Evolutionary conservation across 345 rosid species (phyloP).

Genomic region (Brassica rapa): DNA sequence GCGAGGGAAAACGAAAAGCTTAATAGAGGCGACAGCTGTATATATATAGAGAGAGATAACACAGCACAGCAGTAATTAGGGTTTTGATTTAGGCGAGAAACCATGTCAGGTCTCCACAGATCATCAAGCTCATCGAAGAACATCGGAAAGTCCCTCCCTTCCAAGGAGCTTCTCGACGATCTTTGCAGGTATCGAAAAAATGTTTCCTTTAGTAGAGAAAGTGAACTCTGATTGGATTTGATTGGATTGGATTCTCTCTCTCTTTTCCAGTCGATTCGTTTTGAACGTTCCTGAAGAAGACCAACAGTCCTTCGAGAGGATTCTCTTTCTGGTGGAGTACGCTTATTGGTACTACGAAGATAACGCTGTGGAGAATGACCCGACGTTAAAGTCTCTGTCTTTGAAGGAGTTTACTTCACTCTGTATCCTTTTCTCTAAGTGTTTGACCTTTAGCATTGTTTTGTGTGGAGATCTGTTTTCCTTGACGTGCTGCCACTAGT

Average conservation of each 20-base stretch:
- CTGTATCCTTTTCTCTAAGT: constrained; percentile 54
- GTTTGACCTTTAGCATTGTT: not conserved
- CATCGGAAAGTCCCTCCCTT: constrained; percentile 73
- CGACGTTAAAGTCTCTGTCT: constrained; percentile 77
- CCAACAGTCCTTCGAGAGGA: constrained; percentile 94
- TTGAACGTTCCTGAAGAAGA: constrained; percentile 98
- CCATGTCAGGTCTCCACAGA: constrained; percentile 70
- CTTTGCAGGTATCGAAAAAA: constrained; percentile 69
- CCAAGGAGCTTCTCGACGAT: constrained; percentile 97
- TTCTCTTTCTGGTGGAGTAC: constrained; percentile 91
- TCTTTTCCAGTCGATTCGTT: constrained; percentile 82
- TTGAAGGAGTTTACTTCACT: constrained; percentile 92
- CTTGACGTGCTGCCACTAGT: constrained; percentile 58
- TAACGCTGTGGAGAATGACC: constrained; percentile 89
- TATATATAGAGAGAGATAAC: not conserved
- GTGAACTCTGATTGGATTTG: not conserved
- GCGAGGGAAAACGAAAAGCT: not conserved
- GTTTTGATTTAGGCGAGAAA: constrained; percentile 21
- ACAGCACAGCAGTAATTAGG: constrained; percentile 7
- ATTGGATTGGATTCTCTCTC: not conserved
- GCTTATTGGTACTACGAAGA: constrained; percentile 99
- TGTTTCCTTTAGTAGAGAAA: not conserved
- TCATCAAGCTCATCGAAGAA: constrained; percentile 74
- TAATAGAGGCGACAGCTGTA: not conserved
- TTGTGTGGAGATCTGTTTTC: constrained; percentile 32